Conservation (phyloP, 2,329 filamentous ascomycete genomes). For the Aspergillus candidus region DNA sequence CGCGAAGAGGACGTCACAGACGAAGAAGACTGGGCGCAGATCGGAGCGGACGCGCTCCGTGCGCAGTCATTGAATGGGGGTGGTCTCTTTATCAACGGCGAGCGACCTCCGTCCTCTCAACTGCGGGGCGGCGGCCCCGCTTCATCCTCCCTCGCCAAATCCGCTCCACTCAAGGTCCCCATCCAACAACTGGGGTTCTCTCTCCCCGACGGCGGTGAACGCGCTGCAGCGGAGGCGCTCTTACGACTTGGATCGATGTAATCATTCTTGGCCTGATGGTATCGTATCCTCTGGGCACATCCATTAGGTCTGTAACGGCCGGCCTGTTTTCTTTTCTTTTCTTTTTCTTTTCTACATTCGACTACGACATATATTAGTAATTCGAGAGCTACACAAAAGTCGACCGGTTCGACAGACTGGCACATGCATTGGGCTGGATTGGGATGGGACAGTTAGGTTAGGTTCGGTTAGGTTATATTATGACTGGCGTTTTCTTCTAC, state of each 20-base stretch:
- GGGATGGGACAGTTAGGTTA: slow-evolving; percentile 5
- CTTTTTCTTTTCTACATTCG: slow-evolving; percentile 5
- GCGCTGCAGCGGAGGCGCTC: slow-evolving; percentile 45
- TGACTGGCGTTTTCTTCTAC: background rate
- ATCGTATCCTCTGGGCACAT: too few relatives aligned
- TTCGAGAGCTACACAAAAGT: slow-evolving; percentile 9
- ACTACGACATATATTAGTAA: slow-evolving; percentile 8
- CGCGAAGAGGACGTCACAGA: slow-evolving; percentile 86
- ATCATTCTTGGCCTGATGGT: slow-evolving; percentile 7
- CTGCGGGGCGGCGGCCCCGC: slow-evolving; percentile 31
- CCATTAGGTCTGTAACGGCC: slow-evolving; percentile 4
- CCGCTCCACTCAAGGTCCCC: slow-evolving; percentile 32
- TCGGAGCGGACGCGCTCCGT: slow-evolving; percentile 79
- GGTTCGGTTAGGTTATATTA: too few relatives aligned
- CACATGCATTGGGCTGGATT: slow-evolving; percentile 16
- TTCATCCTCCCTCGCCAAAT: slow-evolving; percentile 35
- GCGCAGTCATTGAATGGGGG: slow-evolving; percentile 51
- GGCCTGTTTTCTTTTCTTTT: slow-evolving; percentile 9
- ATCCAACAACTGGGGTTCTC: slow-evolving; percentile 29
- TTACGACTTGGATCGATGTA: slow-evolving; percentile 45
- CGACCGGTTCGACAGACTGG: slow-evolving; percentile 15
- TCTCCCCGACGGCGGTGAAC: slow-evolving; percentile 37
- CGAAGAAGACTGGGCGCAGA: slow-evolving; percentile 90
- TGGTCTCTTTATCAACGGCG: slow-evolving; percentile 35
- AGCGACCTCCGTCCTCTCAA: slow-evolving; percentile 20